These are phyloP conservation scores for Heimioporus punctisporus DNA, from an alignment of 1,284 basidiomycete species.

Conservation along the genomic window DNA sequence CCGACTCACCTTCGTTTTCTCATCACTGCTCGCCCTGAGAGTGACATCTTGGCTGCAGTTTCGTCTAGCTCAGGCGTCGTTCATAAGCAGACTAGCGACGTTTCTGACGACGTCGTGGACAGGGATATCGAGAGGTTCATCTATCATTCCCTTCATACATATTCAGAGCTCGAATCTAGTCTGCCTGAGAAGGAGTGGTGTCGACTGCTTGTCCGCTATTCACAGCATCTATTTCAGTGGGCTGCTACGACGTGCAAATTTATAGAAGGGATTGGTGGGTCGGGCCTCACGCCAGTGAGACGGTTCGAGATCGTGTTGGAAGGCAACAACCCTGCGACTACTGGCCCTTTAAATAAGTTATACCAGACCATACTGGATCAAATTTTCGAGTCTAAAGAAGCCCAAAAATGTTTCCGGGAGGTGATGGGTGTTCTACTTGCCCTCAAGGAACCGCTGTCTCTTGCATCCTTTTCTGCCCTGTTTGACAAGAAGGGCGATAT, in stretches of 20 bases:
- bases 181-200: background rate
- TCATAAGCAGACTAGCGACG: background rate
- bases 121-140: background rate
- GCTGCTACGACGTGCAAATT: background rate
- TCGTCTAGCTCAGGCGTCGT: background rate
- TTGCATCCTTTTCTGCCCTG: background rate
- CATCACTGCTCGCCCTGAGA: background rate
- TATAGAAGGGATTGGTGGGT: background rate
- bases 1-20: background rate
- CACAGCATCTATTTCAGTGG: background rate
- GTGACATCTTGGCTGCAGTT: background rate
- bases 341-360: background rate
- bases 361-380: background rate
- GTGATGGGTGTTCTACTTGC: constrained; percentile 4
- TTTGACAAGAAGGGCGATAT: background rate
- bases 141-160: background rate
- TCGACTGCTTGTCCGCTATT: background rate
- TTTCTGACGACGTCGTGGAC: background rate
- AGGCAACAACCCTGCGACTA: background rate
- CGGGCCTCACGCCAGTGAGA: background rate
- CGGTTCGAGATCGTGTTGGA: background rate
- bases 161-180: background rate
- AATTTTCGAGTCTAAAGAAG: background rate
- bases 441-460: constrained; percentile 3
- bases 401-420: background rate